Evolutionary conservation across 768 basidiomycete genomes (phyloP), one percentile per base, ranked within the genome.

Genomic region (Dentipellis fragilis): DNA sequence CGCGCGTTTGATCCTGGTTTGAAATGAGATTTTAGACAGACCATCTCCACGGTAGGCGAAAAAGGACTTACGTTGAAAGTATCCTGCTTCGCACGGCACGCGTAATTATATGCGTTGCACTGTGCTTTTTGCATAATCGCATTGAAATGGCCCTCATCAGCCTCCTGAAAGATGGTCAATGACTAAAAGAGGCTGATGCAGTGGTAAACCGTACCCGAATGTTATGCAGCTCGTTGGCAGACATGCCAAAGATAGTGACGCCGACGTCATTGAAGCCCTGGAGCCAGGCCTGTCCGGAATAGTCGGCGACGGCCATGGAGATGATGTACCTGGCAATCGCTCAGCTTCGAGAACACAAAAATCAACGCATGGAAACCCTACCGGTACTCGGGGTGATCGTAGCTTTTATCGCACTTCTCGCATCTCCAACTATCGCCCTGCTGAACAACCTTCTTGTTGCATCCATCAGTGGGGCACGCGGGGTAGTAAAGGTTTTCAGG

Each of bases 251-350:
- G 14, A 99, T 70, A 4, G 74, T 71, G 52, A 82, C 68, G 4
- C 93, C 96, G 36, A 87, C 81, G 6, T 98, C 95, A 66, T 99
- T 95, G 76, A 99, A 99, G 3, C 89, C 92, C 59, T 90, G 89
- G 47, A 97, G 73, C 95, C 95, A 98, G 16, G 83, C 79, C 68
- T 94, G 90, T 19, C 83, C 85, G 16, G 91, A 89, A 72, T 84
- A 80, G 68, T 99, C 96, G n/a, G 90, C 80, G 2, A 92, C 85
- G 49, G 89, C 89, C 73, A 96, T 76, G 39, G 83, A 79, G 60
- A 98, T 76, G 64, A 95, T 84, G 62, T 88, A 91, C 53, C 87
- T 89, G 56, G 7, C 50, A 42, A 49, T 54, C 39, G 21, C 39
- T 23, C 29, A 56, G 61, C 57, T 49, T 57, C 40, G 4, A 55